Base-by-base conservation (phyloP, 495 filamentous ascomycete genomes). In the Aspergillus haitiensis region DNA sequence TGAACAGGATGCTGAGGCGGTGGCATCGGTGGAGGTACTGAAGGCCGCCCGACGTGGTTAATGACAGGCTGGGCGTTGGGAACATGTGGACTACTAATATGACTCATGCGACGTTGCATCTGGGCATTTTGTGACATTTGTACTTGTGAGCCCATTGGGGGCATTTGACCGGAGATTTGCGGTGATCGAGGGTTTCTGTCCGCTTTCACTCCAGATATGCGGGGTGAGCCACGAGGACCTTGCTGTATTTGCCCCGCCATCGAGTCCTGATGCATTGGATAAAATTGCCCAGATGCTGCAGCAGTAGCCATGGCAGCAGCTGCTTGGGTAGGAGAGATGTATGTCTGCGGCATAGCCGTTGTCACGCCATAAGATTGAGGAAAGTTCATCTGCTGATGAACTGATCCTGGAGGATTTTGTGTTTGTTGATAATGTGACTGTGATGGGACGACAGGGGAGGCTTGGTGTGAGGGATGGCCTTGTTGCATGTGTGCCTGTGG, bases 231-330 rank as follows among this genome's bases (percentile, higher is more conserved):
- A 49, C 79, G 74, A 16, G 76, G 64, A 2, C 75, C 76, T 54
- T 72, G 75, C 3, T 70, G 67, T 70, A 82, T 78, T 56, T 77
- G 78, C 49, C 70, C 74, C 55, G 64, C 74, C 74, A 83, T 81
- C 8, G 75, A 72, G 48, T 82, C 75, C 53, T 81, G 76, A 39
- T 80, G 77, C 45, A 82, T 66, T 10, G 75, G 74, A 52, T 78
- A 77, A 59, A 80, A 82, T 55, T 78, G 78, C 7, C 81, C 81
- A 12, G 81, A 81, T 0, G 81, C 81, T 7, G 81, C 81, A 11
- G 81, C 81, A 4, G 80, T 84, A 11, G 81, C 81, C 79, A 83
- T 84, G 7, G 81, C 81, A 52, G 81, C 81, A 55, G 81, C 81
- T 12, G 80, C 79, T 63, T 82, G 79, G 3, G 74, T 76, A n/a